phyloP scores from a whole-genome alignment of 768 basidiomycete genomes.

The Leccinum subtestaceum region DNA sequence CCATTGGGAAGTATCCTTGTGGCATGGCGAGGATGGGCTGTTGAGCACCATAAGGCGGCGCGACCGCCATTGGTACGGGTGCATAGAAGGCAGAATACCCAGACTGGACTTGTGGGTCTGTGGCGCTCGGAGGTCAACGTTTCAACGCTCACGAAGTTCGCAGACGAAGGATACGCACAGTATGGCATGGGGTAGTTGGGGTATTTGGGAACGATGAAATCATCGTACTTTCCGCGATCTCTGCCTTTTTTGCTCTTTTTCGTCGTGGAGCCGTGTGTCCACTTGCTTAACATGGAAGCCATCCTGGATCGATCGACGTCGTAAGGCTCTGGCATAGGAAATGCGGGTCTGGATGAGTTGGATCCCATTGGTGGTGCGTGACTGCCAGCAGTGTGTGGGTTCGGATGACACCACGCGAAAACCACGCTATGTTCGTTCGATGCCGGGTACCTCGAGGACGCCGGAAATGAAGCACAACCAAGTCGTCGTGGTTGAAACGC shows the following conservation, averaged over 20 bases:
- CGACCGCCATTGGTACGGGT: conserved; percentile 24
- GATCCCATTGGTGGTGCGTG: conserved; percentile 22
- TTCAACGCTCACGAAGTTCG: conserved; percentile 12
- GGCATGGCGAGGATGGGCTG: conserved; percentile 30
- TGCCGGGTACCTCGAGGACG: conserved; percentile 11
- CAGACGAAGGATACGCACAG: conserved; percentile 17
- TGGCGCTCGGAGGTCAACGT: conserved; percentile 9
- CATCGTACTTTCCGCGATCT: conserved; percentile 18
- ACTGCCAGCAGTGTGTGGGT: background rate
- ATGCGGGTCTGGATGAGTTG: conserved; percentile 20
- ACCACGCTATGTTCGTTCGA: conserved; percentile 7
- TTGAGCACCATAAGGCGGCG: conserved; percentile 24
- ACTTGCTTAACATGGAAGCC: conserved; percentile 12
- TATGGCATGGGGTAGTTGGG: conserved; percentile 16
- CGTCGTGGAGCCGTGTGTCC: conserved; percentile 14
- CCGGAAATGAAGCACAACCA: conserved; percentile 1
- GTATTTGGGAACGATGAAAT: conserved; percentile 19
- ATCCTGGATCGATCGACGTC: background rate
- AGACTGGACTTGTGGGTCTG: conserved; percentile 26
- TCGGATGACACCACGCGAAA: background rate
- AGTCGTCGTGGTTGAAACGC: background rate
- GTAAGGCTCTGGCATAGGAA: conserved; percentile 17
- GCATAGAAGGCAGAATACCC: conserved; percentile 29
- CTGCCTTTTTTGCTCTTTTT: conserved; percentile 20
- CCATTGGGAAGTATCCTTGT: conserved; percentile 27